Conservation (phyloP, 2,329 filamentous ascomycete species). For the Thielaviopsis ethacetica region DNA sequence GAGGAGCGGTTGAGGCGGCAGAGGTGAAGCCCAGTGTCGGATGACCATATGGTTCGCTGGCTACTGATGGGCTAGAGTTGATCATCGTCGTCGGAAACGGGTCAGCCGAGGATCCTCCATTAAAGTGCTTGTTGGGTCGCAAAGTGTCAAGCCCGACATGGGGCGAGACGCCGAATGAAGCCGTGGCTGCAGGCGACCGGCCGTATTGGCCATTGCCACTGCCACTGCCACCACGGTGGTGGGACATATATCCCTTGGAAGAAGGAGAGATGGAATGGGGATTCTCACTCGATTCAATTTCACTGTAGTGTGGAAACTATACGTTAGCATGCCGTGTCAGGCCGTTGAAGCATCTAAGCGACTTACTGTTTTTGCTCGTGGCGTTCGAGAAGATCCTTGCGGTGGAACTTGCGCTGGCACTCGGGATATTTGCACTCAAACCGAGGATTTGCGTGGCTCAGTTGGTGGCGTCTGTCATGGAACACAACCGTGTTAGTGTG, state of each 20-base stretch:
- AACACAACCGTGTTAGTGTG: too few species aligned
- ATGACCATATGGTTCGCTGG: not conserved
- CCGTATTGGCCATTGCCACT: not conserved
- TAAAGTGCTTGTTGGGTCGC: not conserved
- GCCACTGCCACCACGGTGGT: too few species aligned
- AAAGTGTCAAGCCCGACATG: not conserved
- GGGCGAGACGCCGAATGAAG: not conserved
- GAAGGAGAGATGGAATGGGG: not conserved
- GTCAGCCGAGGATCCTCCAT: not conserved
- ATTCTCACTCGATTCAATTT: not conserved
- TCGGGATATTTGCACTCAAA: conserved; percentile 34
- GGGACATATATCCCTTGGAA: not conserved
- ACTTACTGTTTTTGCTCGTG: conserved; percentile 28
- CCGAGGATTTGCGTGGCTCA: conserved; percentile 39
- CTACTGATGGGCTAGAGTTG: not conserved
- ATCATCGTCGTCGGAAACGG: not conserved
- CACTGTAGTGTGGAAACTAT: not conserved
- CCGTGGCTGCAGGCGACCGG: not conserved
- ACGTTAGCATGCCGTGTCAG: not conserved
- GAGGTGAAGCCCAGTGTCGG: not conserved
- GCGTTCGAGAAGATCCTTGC: conserved; percentile 41
- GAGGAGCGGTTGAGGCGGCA: too few species aligned
- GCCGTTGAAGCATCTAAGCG: not conserved
- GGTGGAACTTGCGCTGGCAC: conserved; percentile 41
- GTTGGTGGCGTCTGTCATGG: conserved; percentile 36